These are phyloP conservation scores for Dysphania ambrosioides DNA, from an alignment of 148 eudicot species.

Conservation along the genomic window DNA sequence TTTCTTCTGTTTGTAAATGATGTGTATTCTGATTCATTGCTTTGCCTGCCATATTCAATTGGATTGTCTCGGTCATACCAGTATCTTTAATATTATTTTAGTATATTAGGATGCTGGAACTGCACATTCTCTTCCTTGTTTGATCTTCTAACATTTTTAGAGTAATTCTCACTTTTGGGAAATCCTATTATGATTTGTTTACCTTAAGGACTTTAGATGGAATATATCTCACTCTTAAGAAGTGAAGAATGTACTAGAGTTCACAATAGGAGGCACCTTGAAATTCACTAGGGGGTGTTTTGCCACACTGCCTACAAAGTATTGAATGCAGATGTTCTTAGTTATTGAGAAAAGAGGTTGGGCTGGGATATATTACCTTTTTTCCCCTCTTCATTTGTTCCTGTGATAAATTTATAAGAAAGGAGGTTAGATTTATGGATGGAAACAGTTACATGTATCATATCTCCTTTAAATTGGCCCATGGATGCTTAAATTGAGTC, in stretches of 20 bases:
- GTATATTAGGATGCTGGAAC: not conserved
- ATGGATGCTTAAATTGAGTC: not conserved
- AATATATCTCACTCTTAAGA: not conserved
- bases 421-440: conserved; percentile 1
- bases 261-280: not conserved
- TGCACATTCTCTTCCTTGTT: not conserved
- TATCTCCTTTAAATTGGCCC: not conserved
- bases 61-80: not conserved
- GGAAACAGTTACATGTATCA: not conserved
- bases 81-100: not conserved
- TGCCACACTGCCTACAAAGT: not conserved
- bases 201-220: not conserved
- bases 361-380: not conserved
- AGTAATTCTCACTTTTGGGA: not conserved
- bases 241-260: not conserved
- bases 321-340: not conserved
- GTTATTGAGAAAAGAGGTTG: not conserved
- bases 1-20: not conserved
- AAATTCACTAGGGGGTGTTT: not conserved
- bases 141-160: not conserved
- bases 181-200: not conserved
- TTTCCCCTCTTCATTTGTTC: not conserved
- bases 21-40: not conserved
- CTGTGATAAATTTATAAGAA: not conserved
- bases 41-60: not conserved